Base-by-base conservation (phyloP, 2,329 filamentous ascomycete species). In the Aspergillus cejpii region DNA sequence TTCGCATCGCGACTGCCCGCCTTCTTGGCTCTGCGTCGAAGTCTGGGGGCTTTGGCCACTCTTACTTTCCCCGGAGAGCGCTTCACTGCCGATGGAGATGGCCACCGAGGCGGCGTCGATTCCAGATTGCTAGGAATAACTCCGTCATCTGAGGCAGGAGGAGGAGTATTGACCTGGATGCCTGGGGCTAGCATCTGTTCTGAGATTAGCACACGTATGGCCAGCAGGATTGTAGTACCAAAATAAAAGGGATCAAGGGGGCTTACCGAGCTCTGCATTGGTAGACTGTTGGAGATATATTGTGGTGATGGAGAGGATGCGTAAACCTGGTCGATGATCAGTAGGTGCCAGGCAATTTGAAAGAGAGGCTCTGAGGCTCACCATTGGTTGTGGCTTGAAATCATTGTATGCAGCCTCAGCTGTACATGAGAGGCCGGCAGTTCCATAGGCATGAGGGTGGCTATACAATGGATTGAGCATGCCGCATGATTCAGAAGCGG, bases 181-280 rank as follows among this genome's bases (percentile, higher is more conserved):
- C 31, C 26, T 14, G 54, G 46, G 20, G 54, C 37, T 21, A 50
- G 15, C 45, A 60, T 51, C 55, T 60, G 26, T 17, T 37, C 5
- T 33, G 8, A 21, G 0, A 31, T 44, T 15, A 45, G 27, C 27
- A 20, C 31, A 17, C 17, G 10, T 17, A 19, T 20, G 15, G 31
- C 31, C 17, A 19, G 15, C 31, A 5, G 17, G 17, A 20, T 24
- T 10, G 15, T 20, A 17, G 17, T 15, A 34, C 11, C 17, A 17
- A 12, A 24, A 20, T 6, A 4, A 23, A 26, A 6, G 11, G 8
- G 21, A 29, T 27, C 6, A 17, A 33, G 23, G 14, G 20, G 34
- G 34, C 57, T 55, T 53, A 64, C 61, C 33, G 55, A 47, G 36
- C 54, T 50, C 24, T 52, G 54, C 39, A 50, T 45, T 17, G 53